These are phyloP conservation scores for Agrocybe pediades DNA, from an alignment of 768 basidiomycete species.

Conservation along the genomic window DNA sequence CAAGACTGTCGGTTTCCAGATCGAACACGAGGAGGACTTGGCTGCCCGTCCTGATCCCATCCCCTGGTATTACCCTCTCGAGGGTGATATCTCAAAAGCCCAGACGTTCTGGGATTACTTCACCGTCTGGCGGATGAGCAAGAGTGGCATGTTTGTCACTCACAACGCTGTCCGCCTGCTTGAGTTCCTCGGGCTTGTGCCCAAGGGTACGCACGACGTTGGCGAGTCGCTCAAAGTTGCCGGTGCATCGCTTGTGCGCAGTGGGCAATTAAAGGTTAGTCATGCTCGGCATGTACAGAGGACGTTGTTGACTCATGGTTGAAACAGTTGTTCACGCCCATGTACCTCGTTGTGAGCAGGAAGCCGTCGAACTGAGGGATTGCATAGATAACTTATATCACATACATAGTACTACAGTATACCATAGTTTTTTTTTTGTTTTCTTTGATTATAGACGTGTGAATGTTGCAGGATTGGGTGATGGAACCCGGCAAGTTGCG, in stretches of 20 bases:
- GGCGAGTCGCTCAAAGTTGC: slow-evolving; percentile 88
- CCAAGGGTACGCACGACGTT: slow-evolving; percentile 91
- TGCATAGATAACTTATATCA: neutral
- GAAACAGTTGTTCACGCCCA: slow-evolving; percentile 82
- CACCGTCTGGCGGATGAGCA: slow-evolving; percentile 88
- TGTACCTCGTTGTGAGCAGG: slow-evolving; percentile 71
- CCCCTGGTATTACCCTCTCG: slow-evolving; percentile 96
- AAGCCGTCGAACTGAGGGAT: slow-evolving; percentile 49
- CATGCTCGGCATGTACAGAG: neutral
- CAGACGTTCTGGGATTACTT: slow-evolving; percentile 93
- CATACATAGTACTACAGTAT: slow-evolving; percentile 16
- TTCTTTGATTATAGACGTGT: slow-evolving; percentile 15
- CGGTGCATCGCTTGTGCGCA: slow-evolving; percentile 74
- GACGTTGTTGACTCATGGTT: slow-evolving; percentile 16
- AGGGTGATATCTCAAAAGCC: slow-evolving; percentile 89
- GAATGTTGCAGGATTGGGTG: slow-evolving; percentile 1
- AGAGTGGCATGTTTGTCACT: slow-evolving; percentile 81
- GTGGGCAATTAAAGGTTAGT: slow-evolving; percentile 82
- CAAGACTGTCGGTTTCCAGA: slow-evolving; percentile 79
- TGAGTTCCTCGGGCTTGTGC: slow-evolving; percentile 79
- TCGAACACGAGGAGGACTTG: slow-evolving; percentile 92
- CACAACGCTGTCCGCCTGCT: slow-evolving; percentile 77
- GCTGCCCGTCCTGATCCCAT: slow-evolving; percentile 78
- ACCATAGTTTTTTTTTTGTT: slow-evolving; percentile 13
- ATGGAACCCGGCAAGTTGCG: slow-evolving; percentile 37